Conservation (phyloP, 2,329 filamentous ascomycete species). For the Trichoderma sp. region DNA sequence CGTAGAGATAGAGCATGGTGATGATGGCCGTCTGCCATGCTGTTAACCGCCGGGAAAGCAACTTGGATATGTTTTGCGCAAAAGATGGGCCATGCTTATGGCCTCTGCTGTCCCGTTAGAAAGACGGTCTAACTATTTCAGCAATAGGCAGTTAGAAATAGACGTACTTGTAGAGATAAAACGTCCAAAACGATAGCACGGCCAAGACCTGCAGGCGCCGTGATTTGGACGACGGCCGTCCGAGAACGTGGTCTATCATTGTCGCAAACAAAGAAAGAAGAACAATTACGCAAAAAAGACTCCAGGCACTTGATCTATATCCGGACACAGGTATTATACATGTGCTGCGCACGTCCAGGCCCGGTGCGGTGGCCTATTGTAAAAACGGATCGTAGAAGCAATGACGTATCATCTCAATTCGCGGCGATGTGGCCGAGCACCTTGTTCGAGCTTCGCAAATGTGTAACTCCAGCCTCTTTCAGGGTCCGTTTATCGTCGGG, state of each 20-base stretch:
- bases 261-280: constrained; percentile 8
- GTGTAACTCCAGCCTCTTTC: background rate
- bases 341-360: background rate
- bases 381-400: background rate
- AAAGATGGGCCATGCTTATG: constrained; percentile 85
- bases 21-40: constrained; percentile 87
- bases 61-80: constrained; percentile 68
- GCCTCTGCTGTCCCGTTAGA: constrained; percentile 57
- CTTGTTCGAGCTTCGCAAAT: background rate
- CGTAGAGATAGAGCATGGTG: constrained; percentile 88
- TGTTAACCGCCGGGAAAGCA: constrained; percentile 71
- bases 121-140: too few species aligned
- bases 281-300: background rate
- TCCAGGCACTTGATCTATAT: constrained; percentile 15
- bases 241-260: constrained; percentile 88
- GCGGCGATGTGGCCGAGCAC: background rate
- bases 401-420: constrained; percentile 12
- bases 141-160: too few species aligned
- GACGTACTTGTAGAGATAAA: constrained; percentile 73
- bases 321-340: constrained; percentile 5
- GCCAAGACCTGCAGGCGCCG: constrained; percentile 89
- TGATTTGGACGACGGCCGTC: constrained; percentile 86
- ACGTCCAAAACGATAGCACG: constrained; percentile 87
- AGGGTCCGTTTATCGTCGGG: background rate
- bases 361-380: constrained; percentile 2